Evolutionary conservation across 2,329 filamentous ascomycete genomes (phyloP), one percentile per base, ranked within the genome.

Genomic region (Arthrocladium fulminans): DNA sequence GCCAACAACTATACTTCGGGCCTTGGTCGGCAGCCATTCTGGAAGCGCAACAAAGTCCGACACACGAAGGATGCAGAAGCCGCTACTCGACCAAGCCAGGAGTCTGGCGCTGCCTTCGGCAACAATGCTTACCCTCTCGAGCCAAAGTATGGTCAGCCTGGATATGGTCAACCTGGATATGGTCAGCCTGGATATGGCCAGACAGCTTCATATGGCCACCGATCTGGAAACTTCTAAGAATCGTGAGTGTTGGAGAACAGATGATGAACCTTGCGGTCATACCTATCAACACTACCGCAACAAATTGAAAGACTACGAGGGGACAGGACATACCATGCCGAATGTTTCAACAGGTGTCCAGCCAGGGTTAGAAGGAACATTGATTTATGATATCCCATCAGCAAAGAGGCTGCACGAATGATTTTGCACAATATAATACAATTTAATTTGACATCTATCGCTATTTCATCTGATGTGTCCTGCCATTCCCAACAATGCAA

Each of bases 1-100:
- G 65, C 69, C 54, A 84, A 84, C 69, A 73, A 79, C 66, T 88
- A 88, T 70, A 86, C 83, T 24, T 72, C 71, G 34, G 80, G 80
- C 45, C 73, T 69, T 24, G 74, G 72, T 56, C 69, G 67, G 54
- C 70, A 67, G 54, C 54, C 57, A 32, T 73, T 72, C 65, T 74
- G 62, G 61, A 51, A 56, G 45, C 67, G 67, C 57, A 56, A 57
- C 30, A 57, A 57, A 10, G 62, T 60, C 10, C 35, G 35, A 39
- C 47, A 39, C 54, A 63, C 61, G 27, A 54, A 53, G 15, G 68
- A 76, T 47, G 64, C 70, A 20, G 74, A 77, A 57, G 23, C 44
- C 17, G 67, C 66, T 41, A 59, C 65, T 39, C 67, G 73, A 47
- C 68, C 71, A 22, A 68, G 64, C 47, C 67, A 73, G 57, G 74